Evolutionary conservation across 345 rosid species (phyloP).

Genomic region (Salix dunnii): DNA sequence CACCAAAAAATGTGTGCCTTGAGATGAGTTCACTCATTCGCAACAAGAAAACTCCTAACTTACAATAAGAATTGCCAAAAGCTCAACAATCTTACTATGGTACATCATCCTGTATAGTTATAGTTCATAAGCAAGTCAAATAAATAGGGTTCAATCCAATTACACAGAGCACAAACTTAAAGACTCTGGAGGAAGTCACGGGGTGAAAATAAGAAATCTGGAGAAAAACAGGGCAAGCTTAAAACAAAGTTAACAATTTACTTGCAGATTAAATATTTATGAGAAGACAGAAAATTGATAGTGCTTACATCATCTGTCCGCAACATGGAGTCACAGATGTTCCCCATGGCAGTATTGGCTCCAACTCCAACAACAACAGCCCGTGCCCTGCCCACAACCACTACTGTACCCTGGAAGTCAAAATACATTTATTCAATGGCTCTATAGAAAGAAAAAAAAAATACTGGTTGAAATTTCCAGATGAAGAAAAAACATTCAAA

Average conservation of each 20-base stretch:
- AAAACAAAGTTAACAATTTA: background rate
- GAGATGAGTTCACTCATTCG: background rate
- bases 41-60: background rate
- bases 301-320: constrained; percentile 79
- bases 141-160: background rate
- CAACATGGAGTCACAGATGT: constrained; percentile 95
- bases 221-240: background rate
- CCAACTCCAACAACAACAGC: constrained; percentile 95
- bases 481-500: background rate
- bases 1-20: background rate
- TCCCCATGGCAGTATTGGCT: constrained; percentile 97
- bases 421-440: constrained; percentile 11
- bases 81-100: background rate
- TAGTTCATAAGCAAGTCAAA: background rate
- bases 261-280: background rate
- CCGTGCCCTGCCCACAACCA: constrained; percentile 91
- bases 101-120: background rate
- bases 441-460: background rate
- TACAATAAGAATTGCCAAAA: background rate
- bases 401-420: constrained; percentile 86
- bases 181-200: background rate
- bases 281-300: constrained; percentile 7
- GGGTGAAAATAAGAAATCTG: constrained; percentile 6
- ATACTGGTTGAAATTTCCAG: background rate
- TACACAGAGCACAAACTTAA: constrained; percentile 2